Percentiles rank a stretch among this genome's conserved stretches.
These are phyloP conservation scores for Dioscorea alata DNA, from an alignment of 106 monocot genomes.

Conservation along the genomic window DNA sequence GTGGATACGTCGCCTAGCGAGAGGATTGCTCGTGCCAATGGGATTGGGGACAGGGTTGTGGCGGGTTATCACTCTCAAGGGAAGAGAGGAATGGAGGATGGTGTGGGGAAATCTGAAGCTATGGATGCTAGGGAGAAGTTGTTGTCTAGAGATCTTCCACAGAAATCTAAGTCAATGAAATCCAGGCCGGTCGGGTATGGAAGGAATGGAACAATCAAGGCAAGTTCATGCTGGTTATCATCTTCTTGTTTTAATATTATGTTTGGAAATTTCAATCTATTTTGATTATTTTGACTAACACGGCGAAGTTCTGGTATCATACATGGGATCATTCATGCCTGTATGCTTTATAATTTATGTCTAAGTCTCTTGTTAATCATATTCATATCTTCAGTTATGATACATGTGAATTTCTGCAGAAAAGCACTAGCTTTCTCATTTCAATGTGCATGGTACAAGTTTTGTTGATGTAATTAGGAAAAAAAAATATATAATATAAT, in stretches of 20 bases:
- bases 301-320: not conserved
- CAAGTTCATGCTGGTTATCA: not conserved
- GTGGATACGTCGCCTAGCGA: slow-evolving; percentile 97
- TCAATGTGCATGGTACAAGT: too few species aligned
- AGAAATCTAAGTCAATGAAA: slow-evolving; percentile 49
- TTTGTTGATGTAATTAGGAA: too few species aligned
- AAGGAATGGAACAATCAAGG: slow-evolving; percentile 56
- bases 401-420: not conserved
- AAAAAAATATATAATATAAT: too few species aligned
- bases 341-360: not conserved
- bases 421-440: too few species aligned
- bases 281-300: not conserved
- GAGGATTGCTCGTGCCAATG: slow-evolving; percentile 46
- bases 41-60: slow-evolving; percentile 24
- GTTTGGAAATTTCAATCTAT: not conserved
- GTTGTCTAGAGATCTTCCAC: slow-evolving; percentile 49
- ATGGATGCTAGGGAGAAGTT: slow-evolving; percentile 22
- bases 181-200: slow-evolving; percentile 26
- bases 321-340: not conserved
- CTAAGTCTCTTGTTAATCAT: not conserved
- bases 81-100: slow-evolving; percentile 21
- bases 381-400: not conserved
- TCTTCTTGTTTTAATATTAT: not conserved
- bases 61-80: slow-evolving; percentile 7
- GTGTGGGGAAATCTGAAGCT: not conserved